Percentiles rank a stretch among this genome's conserved stretches.
Evolutionary conservation across 805 yeast genomes (phyloP).

Genomic region (Groenewaldozyma salmanticensis): DNA sequence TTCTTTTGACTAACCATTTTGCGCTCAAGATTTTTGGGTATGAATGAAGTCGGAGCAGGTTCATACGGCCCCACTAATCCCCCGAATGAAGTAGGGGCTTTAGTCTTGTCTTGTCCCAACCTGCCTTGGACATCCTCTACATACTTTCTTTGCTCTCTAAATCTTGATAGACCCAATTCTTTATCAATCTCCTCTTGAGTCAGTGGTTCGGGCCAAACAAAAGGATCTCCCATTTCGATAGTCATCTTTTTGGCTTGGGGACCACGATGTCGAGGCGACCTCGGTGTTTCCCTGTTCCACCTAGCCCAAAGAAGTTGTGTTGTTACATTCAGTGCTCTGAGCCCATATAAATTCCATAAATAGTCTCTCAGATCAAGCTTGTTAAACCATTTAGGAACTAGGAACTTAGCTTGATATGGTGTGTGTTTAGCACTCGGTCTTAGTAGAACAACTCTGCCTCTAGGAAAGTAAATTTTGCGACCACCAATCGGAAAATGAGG

Average conservation of each 20-base stretch:
- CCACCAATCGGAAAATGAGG: constrained; percentile 83
- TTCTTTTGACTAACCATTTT: constrained; percentile 38
- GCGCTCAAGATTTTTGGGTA: constrained; percentile 41
- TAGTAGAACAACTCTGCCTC: constrained; percentile 67
- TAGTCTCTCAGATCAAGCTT: constrained; percentile 92
- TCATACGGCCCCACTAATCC: constrained; percentile 57
- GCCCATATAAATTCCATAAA: constrained; percentile 78
- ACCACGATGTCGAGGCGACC: constrained; percentile 59
- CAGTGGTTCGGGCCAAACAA: constrained; percentile 76
- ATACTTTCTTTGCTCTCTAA: constrained; percentile 41
- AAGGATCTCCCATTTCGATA: constrained; percentile 90
- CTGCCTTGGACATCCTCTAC: constrained; percentile 40
- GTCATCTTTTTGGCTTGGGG: constrained; percentile 93
- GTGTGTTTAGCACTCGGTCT: constrained; percentile 95
- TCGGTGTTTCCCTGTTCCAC: constrained; percentile 49
- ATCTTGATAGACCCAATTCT: constrained; percentile 26
- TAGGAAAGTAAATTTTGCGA: constrained; percentile 70
- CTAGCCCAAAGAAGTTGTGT: constrained; percentile 72
- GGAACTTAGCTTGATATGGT: constrained; percentile 93
- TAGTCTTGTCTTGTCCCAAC: constrained; percentile 56
- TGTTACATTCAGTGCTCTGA: constrained; percentile 81
- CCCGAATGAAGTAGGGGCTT: constrained; percentile 63
- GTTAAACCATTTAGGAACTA: constrained; percentile 89
- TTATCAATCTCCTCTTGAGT: constrained; percentile 28
- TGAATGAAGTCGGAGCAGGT: constrained; percentile 55